Base-by-base conservation (phyloP, 2,329 filamentous ascomycete genomes). In the Penicillium aurantiogriseum region DNA sequence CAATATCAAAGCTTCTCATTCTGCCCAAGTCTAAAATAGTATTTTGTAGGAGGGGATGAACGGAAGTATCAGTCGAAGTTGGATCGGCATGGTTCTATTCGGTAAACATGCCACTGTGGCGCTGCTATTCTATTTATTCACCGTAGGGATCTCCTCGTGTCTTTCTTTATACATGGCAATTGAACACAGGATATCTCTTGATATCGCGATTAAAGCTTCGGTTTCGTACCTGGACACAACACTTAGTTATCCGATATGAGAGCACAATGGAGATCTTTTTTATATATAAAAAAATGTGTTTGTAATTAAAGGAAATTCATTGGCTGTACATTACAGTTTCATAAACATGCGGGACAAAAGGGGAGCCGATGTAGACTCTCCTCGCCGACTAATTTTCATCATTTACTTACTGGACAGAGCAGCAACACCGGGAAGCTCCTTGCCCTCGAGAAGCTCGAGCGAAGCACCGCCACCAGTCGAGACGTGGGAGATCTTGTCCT, bases 401-500 rank as follows among this genome's bases (percentile, higher is more conserved):
- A 60, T 69, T 76, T 82, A 86, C 80, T 86, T 87, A 81, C 81
- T 85, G 79, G 92, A 97, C 76, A 99, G 87, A 69, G 93, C 93
- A 72, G 85, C 83, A 63, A 99, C 92, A 83, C 94, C 94, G 56
- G 94, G 94, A 72, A 99, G 84, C 65, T 91, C 93, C 86, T 99
- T 99, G 79, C 94, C 94, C 85, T 99, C 94, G 63, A 99, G 87
- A 71, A 99, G 83, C 84, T 99, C 94, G 73, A 99, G 83, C 69
- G 89, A 93, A 66, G 94, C 94, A 80, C 94, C 94, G 73, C 94
- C 94, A 68, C 94, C 94, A 33, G 94, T 99, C 50, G 92, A 96
- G 63, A 99, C 94, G 81, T 99, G 94, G 82, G 92, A 97, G 73
- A 97, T 85, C 87, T 97, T 95, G 79, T 91, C 87, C 84, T 99